Base-by-base conservation (phyloP, 768 basidiomycete species). In the Mycena leptocephala region DNA sequence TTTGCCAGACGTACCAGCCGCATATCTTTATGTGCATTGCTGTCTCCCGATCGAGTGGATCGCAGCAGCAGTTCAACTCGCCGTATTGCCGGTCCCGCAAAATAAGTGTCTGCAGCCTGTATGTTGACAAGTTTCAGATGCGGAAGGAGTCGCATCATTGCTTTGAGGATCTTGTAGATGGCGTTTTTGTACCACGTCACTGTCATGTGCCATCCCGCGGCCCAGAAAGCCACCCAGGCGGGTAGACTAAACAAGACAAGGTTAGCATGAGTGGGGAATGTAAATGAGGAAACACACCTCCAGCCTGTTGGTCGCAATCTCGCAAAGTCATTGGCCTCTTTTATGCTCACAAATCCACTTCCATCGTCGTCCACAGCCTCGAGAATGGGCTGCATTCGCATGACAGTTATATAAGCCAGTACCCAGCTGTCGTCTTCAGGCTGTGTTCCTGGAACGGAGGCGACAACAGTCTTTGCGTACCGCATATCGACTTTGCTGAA, bases 171-270 rank as follows among this genome's bases (percentile, higher is more conserved):
- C 0, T 43, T 65, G 70, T 80, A 80, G 37, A 81, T 79, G 43
- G 65, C 58, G 30, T 75, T 63, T 32, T 76, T 78, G 77, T 80
- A 80, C 62, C 76, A 72, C 33, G 71, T 76, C 16, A 81, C 75
- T 35, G 67, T 69, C 9, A 67, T 30, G 13, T 80, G 79, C 80
- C 80, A 81, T 4, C 81, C 81, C 30, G 78, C 80, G 6, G 81
- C 81, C 83, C 83, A 84, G 51, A 81, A 84, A 5, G 80, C 82
- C 2, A 84, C 72, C 83, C 83, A 84, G 28, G 75, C 72, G 4
- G 80, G 70, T 4, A 84, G 74, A 51, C 83, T 84, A 41, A 7
- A 14, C 30, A 13, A 39, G 2, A 30, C 16, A 48, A n/a, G n/a
- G 20, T 32, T 51, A 58, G 2, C 24, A 58, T 16, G 30, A 18